These are phyloP conservation scores for Diplodia corticola DNA, from an alignment of 2,329 filamentous ascomycete species.

Conservation along the genomic window DNA sequence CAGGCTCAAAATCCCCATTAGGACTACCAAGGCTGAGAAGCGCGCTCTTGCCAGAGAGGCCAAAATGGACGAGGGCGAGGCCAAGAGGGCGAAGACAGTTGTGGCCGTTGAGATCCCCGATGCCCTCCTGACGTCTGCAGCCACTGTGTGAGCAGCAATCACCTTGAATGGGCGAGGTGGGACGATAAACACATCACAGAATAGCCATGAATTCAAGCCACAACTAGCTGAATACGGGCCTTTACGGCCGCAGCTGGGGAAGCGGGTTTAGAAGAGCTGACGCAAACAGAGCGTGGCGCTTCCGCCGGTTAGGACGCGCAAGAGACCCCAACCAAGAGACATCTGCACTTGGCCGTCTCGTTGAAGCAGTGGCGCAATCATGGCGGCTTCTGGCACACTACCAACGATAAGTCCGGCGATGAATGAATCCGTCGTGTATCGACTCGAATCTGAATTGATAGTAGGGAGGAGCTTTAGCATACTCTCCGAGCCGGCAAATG, in stretches of 20 bases:
- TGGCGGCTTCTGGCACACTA: not conserved
- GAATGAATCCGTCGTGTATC: not conserved
- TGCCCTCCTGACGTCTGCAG: not conserved
- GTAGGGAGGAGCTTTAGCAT: not conserved
- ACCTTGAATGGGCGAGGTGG: too few species aligned
- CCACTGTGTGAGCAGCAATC: not conserved
- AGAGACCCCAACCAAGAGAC: not conserved
- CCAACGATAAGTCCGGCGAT: not conserved
- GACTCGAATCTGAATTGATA: not conserved
- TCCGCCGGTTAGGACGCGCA: too few species aligned
- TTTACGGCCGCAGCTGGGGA: not conserved
- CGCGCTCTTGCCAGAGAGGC: constrained; percentile 10
- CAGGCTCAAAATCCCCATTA: constrained; percentile 44
- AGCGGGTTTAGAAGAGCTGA: not conserved
- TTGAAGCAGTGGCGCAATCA: not conserved
- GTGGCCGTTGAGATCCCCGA: not conserved
- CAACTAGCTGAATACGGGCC: not conserved
- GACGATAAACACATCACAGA: not conserved
- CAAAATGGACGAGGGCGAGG: not conserved
- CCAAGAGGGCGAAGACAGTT: constrained; percentile 7
- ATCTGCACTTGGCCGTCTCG: not conserved
- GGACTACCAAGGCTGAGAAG: constrained; percentile 17
- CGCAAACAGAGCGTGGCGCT: not conserved
- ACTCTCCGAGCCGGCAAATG: not conserved
- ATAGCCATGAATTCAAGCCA: not conserved